Evolutionary conservation across 306 rosid species (phyloP).

Genomic region (Oemleria cerasiformis): DNA sequence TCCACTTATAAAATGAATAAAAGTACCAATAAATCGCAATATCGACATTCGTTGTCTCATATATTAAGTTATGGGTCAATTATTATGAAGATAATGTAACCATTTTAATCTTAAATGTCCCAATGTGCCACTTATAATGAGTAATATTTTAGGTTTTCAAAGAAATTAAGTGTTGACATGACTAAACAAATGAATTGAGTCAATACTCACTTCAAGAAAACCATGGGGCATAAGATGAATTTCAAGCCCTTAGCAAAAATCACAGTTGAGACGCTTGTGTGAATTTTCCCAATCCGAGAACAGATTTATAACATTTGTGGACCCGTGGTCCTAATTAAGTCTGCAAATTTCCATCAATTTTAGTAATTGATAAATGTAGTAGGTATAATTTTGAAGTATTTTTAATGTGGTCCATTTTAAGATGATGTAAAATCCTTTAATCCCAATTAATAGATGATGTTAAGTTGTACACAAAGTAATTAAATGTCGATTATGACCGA

Average conservation of each 20-base stretch:
- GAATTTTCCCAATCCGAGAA: too few species aligned
- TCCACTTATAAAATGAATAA: too few species aligned
- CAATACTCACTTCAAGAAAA: slow-evolving; percentile 1
- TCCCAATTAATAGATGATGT: slow-evolving; percentile 10
- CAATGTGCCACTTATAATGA: neutral
- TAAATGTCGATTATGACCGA: neutral
- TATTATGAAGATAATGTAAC: neutral
- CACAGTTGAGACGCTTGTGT: neutral
- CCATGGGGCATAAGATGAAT: neutral
- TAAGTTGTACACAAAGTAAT: neutral
- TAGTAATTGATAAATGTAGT: neutral
- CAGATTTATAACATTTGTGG: neutral
- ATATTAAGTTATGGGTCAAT: neutral
- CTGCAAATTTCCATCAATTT: neutral
- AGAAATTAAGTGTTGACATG: neutral
- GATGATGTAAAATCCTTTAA: neutral
- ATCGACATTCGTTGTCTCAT: neutral
- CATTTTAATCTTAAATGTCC: neutral
- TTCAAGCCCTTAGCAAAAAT: neutral
- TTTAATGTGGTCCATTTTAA: slow-evolving; percentile 9
- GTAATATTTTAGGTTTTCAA: neutral
- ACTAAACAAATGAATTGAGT: neutral
- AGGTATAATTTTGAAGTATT: neutral
- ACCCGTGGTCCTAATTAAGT: slow-evolving; percentile 8
- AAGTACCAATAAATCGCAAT: too few species aligned